Evolutionary conservation across 768 basidiomycete species (phyloP).

Genomic region (Mycena venus): DNA sequence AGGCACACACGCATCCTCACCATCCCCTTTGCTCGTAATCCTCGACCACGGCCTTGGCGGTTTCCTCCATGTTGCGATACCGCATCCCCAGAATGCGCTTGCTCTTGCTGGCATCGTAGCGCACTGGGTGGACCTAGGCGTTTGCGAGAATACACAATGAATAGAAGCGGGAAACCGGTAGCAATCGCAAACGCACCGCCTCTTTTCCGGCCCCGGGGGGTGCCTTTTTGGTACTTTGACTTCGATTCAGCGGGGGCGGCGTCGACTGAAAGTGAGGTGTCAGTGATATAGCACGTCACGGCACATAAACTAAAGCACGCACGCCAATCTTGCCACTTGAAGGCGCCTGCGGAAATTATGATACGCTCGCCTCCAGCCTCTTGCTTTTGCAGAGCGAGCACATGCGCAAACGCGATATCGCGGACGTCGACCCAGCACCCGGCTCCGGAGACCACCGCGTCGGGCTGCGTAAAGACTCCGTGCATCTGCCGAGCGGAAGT

Average conservation of each 20-base stretch:
- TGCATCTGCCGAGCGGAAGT: neutral
- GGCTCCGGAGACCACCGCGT: neutral
- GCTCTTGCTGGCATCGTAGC: constrained; percentile 53
- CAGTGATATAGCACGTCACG: neutral
- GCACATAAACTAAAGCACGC: neutral
- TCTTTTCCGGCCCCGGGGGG: constrained; percentile 46
- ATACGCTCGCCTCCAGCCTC: constrained; percentile 68
- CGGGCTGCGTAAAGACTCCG: neutral
- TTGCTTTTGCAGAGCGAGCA: constrained; percentile 47
- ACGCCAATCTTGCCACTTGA: constrained; percentile 33
- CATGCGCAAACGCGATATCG: constrained; percentile 55
- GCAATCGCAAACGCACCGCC: constrained; percentile 13
- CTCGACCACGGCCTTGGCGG: constrained; percentile 53
- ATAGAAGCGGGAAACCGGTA: too few species aligned
- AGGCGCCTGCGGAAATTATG: constrained; percentile 53
- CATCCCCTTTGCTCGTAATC: constrained; percentile 60
- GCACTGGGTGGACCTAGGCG: constrained; percentile 32
- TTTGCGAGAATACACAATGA: too few species aligned
- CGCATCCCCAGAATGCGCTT: constrained; percentile 55
- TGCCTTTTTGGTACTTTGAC: constrained; percentile 46
- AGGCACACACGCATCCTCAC: constrained; percentile 36
- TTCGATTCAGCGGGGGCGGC: constrained; percentile 6
- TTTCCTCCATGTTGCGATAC: constrained; percentile 55
- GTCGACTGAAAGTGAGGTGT: constrained; percentile 8
- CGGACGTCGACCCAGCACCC: constrained; percentile 55